Base-by-base conservation (phyloP, 768 basidiomycete genomes). In the Obba rivulosa region DNA sequence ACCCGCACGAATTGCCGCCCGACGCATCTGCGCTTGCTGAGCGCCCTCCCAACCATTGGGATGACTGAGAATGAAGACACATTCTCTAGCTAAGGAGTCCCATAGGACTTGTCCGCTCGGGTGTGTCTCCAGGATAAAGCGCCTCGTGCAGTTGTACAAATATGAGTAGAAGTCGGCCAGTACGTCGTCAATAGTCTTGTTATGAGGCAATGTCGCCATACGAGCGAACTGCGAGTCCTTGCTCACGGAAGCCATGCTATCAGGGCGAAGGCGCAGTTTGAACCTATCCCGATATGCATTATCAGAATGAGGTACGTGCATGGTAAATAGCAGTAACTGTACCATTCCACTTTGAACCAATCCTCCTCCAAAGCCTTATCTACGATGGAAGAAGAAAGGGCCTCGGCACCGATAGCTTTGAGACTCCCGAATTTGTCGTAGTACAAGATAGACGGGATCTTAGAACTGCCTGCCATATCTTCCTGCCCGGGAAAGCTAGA, bases 31-130 rank as follows among this genome's bases (percentile, higher is more conserved):
- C 20, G 64, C 65, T 51, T 84, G 83, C 55, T 85, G 82, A 1
- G 59, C 62, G 0, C 79, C 78, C 52, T 77, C 81, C 82, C 82
- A 85, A 0, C 79, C 81, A 53, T 83, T 83, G 3, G 82, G 82
- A 54, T 83, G 81, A 1, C 74, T 73, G 16, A 84, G 69, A 3
- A 85, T 68, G 49, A 74, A 78, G 25, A 79, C 71, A 23, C 77
- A 70, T 5, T 52, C 62, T 14, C 62, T 53, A 51, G 73, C 66
- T 5, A 80, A 51, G 7, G 69, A 70, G 9, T 57, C 58, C 79
- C 77, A 80, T 2, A 80, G 53, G 10, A 66, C 62, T 13, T 34
- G 52, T 1, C 80, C 79, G 50, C 66, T 69, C 0, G 66, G 56
- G 37, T 77, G 73, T 2, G 70, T 68, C 20, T 79, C 74, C 23